Evolutionary conservation across 768 basidiomycete genomes (phyloP).

Genomic region (Fomitopsis serialis): DNA sequence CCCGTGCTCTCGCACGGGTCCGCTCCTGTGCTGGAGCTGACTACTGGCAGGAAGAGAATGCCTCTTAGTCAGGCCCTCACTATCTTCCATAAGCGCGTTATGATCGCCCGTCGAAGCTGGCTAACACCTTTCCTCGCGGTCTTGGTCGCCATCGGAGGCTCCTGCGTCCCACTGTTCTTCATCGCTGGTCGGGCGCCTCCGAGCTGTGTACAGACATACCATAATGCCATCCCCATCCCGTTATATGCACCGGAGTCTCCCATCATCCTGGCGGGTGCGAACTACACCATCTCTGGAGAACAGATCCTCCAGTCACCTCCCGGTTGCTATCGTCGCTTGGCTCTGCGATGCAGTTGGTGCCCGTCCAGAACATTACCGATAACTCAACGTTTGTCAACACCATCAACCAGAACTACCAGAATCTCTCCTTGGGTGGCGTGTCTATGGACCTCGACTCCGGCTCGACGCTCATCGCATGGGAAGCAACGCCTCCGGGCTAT

Average conservation of each 20-base stretch:
- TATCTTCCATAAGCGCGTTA: conserved; percentile 65
- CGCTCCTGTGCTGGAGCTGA: conserved; percentile 32
- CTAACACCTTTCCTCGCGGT: conserved; percentile 52
- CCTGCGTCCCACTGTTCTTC: conserved; percentile 65
- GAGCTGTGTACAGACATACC: conserved; percentile 43
- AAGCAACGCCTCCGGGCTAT: conserved; percentile 54
- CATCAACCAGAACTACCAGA: conserved; percentile 45
- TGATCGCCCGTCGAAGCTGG: conserved; percentile 66
- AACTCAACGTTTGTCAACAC: conserved; percentile 55
- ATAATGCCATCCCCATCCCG: conserved; percentile 32
- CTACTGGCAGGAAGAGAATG: conserved; percentile 47
- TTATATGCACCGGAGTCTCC: conserved; percentile 53
- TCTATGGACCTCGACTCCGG: conserved; percentile 51
- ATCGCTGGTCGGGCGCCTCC: conserved; percentile 41
- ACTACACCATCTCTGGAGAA: conserved; percentile 20
- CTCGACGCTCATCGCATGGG: conserved; percentile 63
- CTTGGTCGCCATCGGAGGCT: conserved; percentile 47
- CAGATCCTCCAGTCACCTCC: conserved; percentile 50
- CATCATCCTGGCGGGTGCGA: neutral
- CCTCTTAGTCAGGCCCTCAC: conserved; percentile 64
- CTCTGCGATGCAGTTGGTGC: conserved; percentile 28
- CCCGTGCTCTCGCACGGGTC: conserved; percentile 2
- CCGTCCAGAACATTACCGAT: conserved; percentile 39
- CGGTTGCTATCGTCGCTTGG: conserved; percentile 42
- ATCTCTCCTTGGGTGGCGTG: conserved; percentile 62